phyloP scores from a whole-genome alignment of 208 protist genomes.

The Trypanosoma cruzi region DNA sequence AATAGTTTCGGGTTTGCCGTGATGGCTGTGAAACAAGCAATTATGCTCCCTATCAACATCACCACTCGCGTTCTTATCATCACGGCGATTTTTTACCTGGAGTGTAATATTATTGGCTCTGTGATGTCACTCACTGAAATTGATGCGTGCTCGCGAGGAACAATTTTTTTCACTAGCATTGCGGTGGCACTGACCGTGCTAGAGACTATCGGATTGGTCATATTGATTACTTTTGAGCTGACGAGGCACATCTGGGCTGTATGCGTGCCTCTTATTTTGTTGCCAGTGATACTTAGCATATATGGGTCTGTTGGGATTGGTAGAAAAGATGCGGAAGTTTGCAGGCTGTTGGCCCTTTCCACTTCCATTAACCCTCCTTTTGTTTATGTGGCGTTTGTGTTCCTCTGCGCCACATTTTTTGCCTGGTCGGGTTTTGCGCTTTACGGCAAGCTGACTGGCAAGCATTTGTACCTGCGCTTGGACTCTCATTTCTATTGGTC shows the following conservation, averaged over 20 bases:
- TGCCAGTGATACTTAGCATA: conserved; percentile 46
- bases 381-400: conserved; percentile 44
- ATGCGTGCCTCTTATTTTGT: conserved; percentile 29
- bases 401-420: conserved; percentile 42
- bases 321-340: neutral
- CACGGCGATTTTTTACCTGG: conserved; percentile 19
- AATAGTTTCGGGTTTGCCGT: conserved; percentile 70
- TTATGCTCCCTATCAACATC: conserved; percentile 10
- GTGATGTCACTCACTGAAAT: conserved; percentile 6
- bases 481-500: conserved; percentile 48
- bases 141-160: neutral
- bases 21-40: conserved; percentile 11
- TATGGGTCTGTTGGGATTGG: neutral
- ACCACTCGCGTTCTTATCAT: conserved; percentile 29
- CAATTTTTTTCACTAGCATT: conserved; percentile 7
- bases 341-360: conserved; percentile 35
- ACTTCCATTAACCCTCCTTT: conserved; percentile 36
- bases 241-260: conserved; percentile 32
- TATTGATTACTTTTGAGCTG: conserved; percentile 14
- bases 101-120: conserved; percentile 16
- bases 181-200: neutral
- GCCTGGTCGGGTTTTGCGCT: conserved; percentile 38
- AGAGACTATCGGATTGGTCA: conserved; percentile 3
- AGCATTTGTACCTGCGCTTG: conserved; percentile 31
- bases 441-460: conserved; percentile 34